Evolutionary conservation across 371 early-diverging fungal genomes (phyloP).

Genomic region (Chytridium lagenaria): DNA sequence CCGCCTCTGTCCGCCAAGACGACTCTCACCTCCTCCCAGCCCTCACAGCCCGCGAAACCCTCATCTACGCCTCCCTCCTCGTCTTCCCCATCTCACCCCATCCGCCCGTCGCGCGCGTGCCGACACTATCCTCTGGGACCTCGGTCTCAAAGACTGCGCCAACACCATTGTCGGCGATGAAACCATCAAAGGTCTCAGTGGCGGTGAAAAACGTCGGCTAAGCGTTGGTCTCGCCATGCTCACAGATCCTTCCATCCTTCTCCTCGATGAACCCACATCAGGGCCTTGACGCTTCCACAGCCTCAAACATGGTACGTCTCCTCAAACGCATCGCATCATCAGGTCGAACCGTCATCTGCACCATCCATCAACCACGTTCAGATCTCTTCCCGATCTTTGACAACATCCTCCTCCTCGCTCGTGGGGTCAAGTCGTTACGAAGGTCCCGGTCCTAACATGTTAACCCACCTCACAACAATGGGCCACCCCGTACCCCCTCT

Average conservation of each 20-base stretch:
- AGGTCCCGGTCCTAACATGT: slow-evolving; percentile 55
- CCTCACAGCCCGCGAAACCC: slow-evolving; percentile 49
- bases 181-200: slow-evolving; percentile 49
- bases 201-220: slow-evolving; percentile 63
- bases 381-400: slow-evolving; percentile 92
- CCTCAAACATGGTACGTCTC: slow-evolving; percentile 88
- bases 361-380: slow-evolving; percentile 93
- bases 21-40: slow-evolving; percentile 53
- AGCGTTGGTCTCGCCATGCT: slow-evolving; percentile 58
- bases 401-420: slow-evolving; percentile 80
- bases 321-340: slow-evolving; percentile 76
- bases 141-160: slow-evolving; percentile 50
- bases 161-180: slow-evolving; percentile 49
- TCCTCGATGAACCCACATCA: slow-evolving; percentile 62
- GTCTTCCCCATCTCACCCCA: slow-evolving; percentile 40
- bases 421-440: slow-evolving; percentile 85
- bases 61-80: slow-evolving; percentile 43
- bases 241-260: slow-evolving; percentile 54
- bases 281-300: slow-evolving; percentile 93
- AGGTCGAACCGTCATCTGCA: slow-evolving; percentile 89
- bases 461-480: slow-evolving; percentile 39
- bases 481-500: slow-evolving; percentile 42
- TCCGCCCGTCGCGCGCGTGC: slow-evolving; percentile 43
- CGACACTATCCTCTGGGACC: slow-evolving; percentile 45
- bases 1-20: slow-evolving; percentile 46